Evolutionary conservation across 768 basidiomycete genomes (phyloP).

Genomic region (Lactarius psammicola): DNA sequence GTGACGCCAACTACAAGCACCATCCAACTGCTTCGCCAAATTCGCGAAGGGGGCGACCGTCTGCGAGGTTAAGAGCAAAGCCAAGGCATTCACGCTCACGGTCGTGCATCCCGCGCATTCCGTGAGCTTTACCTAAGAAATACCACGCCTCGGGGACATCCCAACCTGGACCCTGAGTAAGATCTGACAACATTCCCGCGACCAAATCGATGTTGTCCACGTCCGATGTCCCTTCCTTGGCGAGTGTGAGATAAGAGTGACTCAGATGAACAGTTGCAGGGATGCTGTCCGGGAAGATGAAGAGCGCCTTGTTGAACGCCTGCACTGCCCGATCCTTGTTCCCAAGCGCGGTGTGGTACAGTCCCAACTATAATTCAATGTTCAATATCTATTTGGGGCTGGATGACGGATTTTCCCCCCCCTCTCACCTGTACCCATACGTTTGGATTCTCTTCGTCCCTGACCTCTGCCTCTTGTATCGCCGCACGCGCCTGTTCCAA

Average conservation of each 20-base stretch:
- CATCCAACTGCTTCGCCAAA: conserved; percentile 62
- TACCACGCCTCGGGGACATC: conserved; percentile 95
- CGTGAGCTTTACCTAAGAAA: conserved; percentile 79
- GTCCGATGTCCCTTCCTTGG: conserved; percentile 33
- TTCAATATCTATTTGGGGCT: not conserved
- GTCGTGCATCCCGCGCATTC: conserved; percentile 67
- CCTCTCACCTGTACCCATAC: conserved; percentile 90
- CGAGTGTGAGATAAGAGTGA: conserved; percentile 60
- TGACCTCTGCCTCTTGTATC: conserved; percentile 92
- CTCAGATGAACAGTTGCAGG: conserved; percentile 77
- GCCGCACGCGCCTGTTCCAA: conserved; percentile 87
- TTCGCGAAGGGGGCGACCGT: conserved; percentile 63
- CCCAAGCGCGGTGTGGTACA: conserved; percentile 64
- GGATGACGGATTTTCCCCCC: conserved; percentile 1
- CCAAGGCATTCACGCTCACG: conserved; percentile 72
- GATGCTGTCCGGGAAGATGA: conserved; percentile 77
- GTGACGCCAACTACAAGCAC: conserved; percentile 46
- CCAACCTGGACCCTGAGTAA: conserved; percentile 83
- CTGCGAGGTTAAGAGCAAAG: conserved; percentile 63
- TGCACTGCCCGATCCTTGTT: conserved; percentile 62
- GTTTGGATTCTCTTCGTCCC: conserved; percentile 79
- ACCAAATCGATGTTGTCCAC: conserved; percentile 70
- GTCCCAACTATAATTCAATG: conserved; percentile 54
- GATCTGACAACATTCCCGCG: conserved; percentile 71
- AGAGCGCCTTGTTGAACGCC: conserved; percentile 84